phyloP scores from a whole-genome alignment of 1,139 yeast species.

The Nematodospora anomalae region DNA sequence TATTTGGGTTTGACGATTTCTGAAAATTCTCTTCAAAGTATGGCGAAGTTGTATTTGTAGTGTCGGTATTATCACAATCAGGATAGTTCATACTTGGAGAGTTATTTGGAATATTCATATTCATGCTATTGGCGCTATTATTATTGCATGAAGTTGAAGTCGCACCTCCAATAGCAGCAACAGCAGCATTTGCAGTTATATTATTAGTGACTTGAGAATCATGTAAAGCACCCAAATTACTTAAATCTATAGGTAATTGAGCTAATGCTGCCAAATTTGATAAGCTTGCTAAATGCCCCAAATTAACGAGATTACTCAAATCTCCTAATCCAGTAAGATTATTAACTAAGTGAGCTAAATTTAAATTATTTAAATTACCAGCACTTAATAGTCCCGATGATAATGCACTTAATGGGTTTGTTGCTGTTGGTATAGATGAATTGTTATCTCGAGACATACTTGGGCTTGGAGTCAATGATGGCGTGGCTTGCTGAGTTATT shows the following conservation, averaged over 20 bases:
- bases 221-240: slow-evolving; percentile 34
- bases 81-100: background rate
- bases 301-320: slow-evolving; percentile 27
- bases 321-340: slow-evolving; percentile 32
- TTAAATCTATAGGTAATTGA: slow-evolving; percentile 44
- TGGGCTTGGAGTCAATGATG: slow-evolving; percentile 23
- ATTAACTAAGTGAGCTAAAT: slow-evolving; percentile 46
- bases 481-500: slow-evolving; percentile 23
- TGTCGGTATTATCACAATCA: background rate
- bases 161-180: slow-evolving; percentile 3
- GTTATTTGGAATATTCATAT: too few relatives aligned
- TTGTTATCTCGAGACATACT: background rate
- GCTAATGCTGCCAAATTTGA: slow-evolving; percentile 47
- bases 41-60: background rate
- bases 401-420: slow-evolving; percentile 15
- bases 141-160: slow-evolving; percentile 2
- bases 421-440: slow-evolving; percentile 9
- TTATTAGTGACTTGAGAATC: slow-evolving; percentile 21
- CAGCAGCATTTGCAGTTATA: slow-evolving; percentile 5
- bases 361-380: slow-evolving; percentile 47
- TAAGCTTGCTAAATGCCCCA: slow-evolving; percentile 43
- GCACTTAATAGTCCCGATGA: slow-evolving; percentile 33
- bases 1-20: background rate
- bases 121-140: background rate
- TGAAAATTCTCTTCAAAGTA: background rate